Evolutionary conservation across 805 yeast species (phyloP).

Genomic region (Vanderwaltozyma polyspora): DNA sequence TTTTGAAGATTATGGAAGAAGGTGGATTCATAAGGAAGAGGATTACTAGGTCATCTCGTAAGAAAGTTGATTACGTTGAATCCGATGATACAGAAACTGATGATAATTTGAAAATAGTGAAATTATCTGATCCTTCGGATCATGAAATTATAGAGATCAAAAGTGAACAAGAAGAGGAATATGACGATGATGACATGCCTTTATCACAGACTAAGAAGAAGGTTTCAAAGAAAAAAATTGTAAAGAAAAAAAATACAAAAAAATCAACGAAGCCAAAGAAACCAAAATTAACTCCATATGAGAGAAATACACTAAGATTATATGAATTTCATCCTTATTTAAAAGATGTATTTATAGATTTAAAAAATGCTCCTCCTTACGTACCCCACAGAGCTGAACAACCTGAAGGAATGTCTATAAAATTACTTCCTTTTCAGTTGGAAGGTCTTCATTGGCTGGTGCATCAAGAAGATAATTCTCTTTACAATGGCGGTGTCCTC

Average conservation of each 20-base stretch:
- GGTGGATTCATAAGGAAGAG: conserved; percentile 24
- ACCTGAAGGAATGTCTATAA: conserved; percentile 67
- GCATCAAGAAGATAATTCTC: conserved; percentile 60
- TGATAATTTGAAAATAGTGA: not conserved
- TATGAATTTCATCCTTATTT: conserved; percentile 73
- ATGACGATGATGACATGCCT: conserved; percentile 19
- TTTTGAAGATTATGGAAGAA: conserved; percentile 11
- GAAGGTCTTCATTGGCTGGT: conserved; percentile 90
- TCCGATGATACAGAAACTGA: conserved; percentile 7
- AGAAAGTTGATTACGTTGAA: conserved; percentile 11
- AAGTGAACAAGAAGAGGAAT: conserved; percentile 14
- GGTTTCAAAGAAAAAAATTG: conserved; percentile 15
- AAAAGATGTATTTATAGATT: conserved; percentile 54
- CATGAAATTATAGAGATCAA: conserved; percentile 2
- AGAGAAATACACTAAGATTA: conserved; percentile 55
- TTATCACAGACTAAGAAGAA: no score
- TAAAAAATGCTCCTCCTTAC: conserved; percentile 38
- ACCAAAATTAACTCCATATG: conserved; percentile 56
- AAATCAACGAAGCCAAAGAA: conserved; percentile 19
- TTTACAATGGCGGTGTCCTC: conserved; percentile 78
- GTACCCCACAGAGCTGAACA: conserved; percentile 51
- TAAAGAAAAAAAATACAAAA: conserved; percentile 5
- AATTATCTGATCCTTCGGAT: conserved; percentile 2
- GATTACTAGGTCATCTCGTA: conserved; percentile 18
- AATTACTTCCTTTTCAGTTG: conserved; percentile 76